Base-by-base conservation (phyloP, 2,329 filamentous ascomycete species). In the Diaporthe batatas region DNA sequence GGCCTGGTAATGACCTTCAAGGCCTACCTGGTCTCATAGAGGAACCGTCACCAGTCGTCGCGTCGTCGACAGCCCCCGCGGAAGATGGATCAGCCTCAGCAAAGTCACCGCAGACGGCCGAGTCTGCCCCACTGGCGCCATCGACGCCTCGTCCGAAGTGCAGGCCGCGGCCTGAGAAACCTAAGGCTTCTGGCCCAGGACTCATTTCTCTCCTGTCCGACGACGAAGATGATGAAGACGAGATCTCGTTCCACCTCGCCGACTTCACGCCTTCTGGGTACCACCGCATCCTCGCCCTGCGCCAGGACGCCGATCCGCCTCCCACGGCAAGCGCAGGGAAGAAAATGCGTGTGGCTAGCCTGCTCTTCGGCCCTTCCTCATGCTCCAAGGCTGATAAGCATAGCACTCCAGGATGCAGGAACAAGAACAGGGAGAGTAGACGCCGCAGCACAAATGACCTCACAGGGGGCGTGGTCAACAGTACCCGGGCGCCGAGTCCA, bases 141-240 rank as follows among this genome's bases (percentile, higher is more conserved):
- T 64, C 68, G n/a, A 69, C 58, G 36, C 39, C 36, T 53, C 64
- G 58, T 32, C 42, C 29, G 32, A 72, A 72, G 74, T 36, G 72
- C 72, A 71, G 64, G 64, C 57, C 42, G 55, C 57, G 49, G 25
- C 23, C 16, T 14, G 44, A 36, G 53, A 75, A 65, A 42, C 53
- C 62, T 21, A 76, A 75, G 8, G 77, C 79, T 3, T 79, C 80
- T 59, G 79, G 78, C 34, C 80, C 77, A 72, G 82, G 84, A 58
- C 79, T 87, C 67, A 79, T 86, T 57, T 86, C 85, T 32, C 81
- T 87, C 72, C 76, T 85, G 14, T 81, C 84, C 8, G 81, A 83
- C 75, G 79, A 79, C 29, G 76, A 79, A 8, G 77, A 79, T 54
- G 79, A 80, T 23, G 79, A 81, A 57, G 84, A 84, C 68, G 83